A percentile compares a stretch with the other conserved stretches of the same genome.
Evolutionary conservation across 1,284 basidiomycete genomes (phyloP).

Genomic region (Lentinula novae-zelandiae): DNA sequence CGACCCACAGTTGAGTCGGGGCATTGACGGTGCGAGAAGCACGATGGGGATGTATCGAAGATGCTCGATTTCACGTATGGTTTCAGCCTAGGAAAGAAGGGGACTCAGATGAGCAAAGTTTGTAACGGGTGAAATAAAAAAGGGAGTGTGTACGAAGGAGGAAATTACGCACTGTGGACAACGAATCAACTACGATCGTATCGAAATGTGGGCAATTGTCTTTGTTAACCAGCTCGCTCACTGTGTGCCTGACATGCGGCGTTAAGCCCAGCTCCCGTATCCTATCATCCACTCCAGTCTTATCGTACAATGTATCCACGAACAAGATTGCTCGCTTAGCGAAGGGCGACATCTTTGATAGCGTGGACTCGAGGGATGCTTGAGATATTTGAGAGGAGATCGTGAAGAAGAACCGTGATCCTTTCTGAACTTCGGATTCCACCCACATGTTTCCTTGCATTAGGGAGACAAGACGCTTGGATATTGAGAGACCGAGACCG

Average conservation of each 20-base stretch:
- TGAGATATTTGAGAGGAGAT: constrained; percentile 83
- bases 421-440: constrained; percentile 87
- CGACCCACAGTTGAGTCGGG: constrained; percentile 68
- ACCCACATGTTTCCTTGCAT: constrained; percentile 99
- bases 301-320: constrained; percentile 83
- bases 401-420: constrained; percentile 97
- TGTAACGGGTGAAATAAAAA: neutral
- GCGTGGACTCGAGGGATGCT: constrained; percentile 67
- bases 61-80: constrained; percentile 89
- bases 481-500: constrained; percentile 93
- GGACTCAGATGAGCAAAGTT: constrained; percentile 16
- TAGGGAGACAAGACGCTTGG: constrained; percentile 91
- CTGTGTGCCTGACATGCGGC: constrained; percentile 75
- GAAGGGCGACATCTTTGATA: constrained; percentile 77
- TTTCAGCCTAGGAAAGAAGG: constrained; percentile 63
- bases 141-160: neutral
- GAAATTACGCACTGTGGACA: constrained; percentile 65
- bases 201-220: constrained; percentile 88
- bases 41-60: constrained; percentile 96
- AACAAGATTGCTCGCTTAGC: constrained; percentile 81
- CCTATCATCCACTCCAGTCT: constrained; percentile 73
- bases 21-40: constrained; percentile 80
- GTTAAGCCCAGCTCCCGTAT: constrained; percentile 86
- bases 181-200: constrained; percentile 92
- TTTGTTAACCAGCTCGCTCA: constrained; percentile 77